A percentile compares a stretch with the other conserved stretches of the same genome.
Evolutionary conservation across 352 stramenopile species (phyloP).

Genomic region (Phytophthora constricta): DNA sequence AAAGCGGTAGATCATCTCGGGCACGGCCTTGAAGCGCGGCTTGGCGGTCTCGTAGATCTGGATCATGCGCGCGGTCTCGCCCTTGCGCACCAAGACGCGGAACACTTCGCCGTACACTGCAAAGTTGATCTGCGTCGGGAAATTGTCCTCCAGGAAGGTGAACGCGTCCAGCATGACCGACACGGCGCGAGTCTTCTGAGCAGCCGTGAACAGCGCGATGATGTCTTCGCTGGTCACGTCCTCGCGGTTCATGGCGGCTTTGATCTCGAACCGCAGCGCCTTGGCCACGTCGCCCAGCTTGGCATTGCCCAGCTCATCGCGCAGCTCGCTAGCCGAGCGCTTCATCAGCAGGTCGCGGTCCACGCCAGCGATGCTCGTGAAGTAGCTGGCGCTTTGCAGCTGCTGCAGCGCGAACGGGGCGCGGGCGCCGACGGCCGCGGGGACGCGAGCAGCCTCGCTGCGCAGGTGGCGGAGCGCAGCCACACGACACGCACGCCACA

Average conservation of each 20-base stretch:
- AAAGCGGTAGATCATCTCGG: conserved; percentile 79
- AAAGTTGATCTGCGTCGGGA: conserved; percentile 59
- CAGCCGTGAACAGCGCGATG: conserved; percentile 59
- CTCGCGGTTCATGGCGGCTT: conserved; percentile 35
- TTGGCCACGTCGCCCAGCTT: conserved; percentile 44
- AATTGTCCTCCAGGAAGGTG: conserved; percentile 51
- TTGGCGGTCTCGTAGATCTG: conserved; percentile 57
- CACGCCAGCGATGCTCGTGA: conserved; percentile 53
- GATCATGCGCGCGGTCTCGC: conserved; percentile 46
- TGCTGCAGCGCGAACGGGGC: conserved; percentile 24
- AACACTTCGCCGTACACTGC: conserved; percentile 71
- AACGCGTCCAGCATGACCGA: conserved; percentile 63
- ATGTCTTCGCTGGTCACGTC: conserved; percentile 56
- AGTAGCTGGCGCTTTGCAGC: conserved; percentile 25
- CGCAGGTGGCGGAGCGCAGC: conserved; percentile 54
- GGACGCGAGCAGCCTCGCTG: conserved; percentile 20
- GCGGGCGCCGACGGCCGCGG: conserved; percentile 3
- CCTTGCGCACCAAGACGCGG: conserved; percentile 50
- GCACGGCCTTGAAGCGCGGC: conserved; percentile 49
- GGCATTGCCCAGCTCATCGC: conserved; percentile 40
- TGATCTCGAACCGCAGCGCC: conserved; percentile 49
- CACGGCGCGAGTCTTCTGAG: conserved; percentile 54
- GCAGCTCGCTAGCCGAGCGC: conserved; percentile 46
- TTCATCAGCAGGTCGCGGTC: conserved; percentile 54
- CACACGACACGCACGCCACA: conserved; percentile 67